Base-by-base conservation (phyloP, 352 stramenopile species). In the Pythium aristosporum region DNA sequence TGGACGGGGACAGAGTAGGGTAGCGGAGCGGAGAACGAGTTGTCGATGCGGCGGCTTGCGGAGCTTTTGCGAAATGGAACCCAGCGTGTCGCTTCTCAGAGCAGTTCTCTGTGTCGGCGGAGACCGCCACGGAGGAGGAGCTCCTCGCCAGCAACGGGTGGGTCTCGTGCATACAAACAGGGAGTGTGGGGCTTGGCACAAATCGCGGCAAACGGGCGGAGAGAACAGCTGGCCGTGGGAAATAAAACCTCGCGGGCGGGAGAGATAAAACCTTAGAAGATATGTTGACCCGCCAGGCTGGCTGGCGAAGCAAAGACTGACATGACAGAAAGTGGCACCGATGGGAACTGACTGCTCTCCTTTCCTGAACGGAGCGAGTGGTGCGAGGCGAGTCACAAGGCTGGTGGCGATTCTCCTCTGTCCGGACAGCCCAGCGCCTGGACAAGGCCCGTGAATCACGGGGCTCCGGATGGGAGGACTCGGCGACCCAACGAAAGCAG, bases 81-180 rank as follows among this genome's bases (percentile, higher is more conserved):
- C 47, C 36, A 32, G 30, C 42, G 43, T 46, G 43, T 47, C 54
- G 48, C 39, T 13, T 39, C 34, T 39, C 34, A 39, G 34, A 9
- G 34, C 8, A 39, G 34, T 39, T 13, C 59, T 52, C 58, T 65
- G 58, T 49, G 59, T 60, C 59, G 47, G 46, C 10, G 39, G 5
- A 43, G 59, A n/a, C 32, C 13, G 49, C 25, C 25, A 28, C 37
- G 18, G 59, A 42, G 25, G 39, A 48, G 21, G 55, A 52, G 41
- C 36, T 34, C 18, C 41, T 42, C 42, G 20, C 41, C 20, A 69
- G 49, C 63, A 69, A 57, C 36, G 63, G 63, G 46, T 64, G 55
- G 48, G 63, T 69, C 63, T 69, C 63, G 55, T 52, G 47, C 63
- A 69, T 60, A 59, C 46, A 43, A 54, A 61, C 39, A 36, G 34